Base-by-base conservation (phyloP, 176 grass and related monocot genomes). In the Bothriochloa decipiens region DNA sequence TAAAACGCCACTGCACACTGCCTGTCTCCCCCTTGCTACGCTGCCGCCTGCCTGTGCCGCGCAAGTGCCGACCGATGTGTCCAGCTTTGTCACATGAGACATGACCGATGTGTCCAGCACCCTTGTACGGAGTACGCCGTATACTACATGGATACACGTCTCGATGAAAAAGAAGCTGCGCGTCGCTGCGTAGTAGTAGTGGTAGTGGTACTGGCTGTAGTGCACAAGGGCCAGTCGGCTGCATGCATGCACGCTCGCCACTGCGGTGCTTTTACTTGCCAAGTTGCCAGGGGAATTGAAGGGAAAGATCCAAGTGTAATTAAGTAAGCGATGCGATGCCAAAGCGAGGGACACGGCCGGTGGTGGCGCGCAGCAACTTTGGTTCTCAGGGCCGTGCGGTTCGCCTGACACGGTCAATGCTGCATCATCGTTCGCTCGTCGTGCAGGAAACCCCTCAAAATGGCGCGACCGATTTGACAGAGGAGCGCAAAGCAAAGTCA, bases 391-490 rank as follows among this genome's bases (percentile, higher is more conserved):
- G 58, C 67, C 68, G 66, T 68, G 49, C 49, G 49, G 49, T 52
- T 52, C 49, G 49, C 49, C 49, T 52, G 49, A 52, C 16, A 52
- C 16, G 49, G 49, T 52, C 49, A 52, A 52, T 52, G 49, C 49
- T 52, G 49, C 49, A 52, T 18, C 49, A 52, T 18, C 16, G 49
- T 18, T 52, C 49, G 49, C 49, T 52, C 70, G 8, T 74, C 75
- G 33, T 0, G 83, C 33, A 43, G 74, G 11, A 27, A 39, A 20
- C 12, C 58, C 45, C 70, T 58, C 43, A 11, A 68, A 76, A 69
- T 87, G 71, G 79, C 71, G 72, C 73, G 79, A 76, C 79, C 78
- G 78, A 67, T 57, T 67, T 75, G 85, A 68, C 70, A 71, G 65
- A 18, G 60, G 28, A 25, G 43, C 68, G 37, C 81, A 32, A 23